Base-by-base conservation (phyloP, 2,329 filamentous ascomycete genomes). In the Corniculantispora saksenae region DNA sequence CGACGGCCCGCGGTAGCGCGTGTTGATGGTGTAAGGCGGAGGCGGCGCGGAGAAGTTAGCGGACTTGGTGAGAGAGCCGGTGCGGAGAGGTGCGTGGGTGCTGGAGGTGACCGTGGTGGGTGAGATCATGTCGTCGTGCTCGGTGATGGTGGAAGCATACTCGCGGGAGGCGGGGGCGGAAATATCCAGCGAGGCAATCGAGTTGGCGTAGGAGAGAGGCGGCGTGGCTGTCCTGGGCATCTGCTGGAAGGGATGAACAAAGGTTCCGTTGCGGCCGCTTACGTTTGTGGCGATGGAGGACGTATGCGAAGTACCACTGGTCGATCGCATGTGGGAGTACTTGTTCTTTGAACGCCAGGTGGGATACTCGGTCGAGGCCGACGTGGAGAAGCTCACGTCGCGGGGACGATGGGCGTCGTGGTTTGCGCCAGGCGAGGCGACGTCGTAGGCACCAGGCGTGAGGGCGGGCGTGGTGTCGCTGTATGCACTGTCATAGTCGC, bases 231-330 rank as follows among this genome's bases (percentile, higher is more conserved):
- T 85, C 48, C 85, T 82, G 38, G 87, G 87, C 10, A 81, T 88
- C 76, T 89, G 87, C 72, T 89, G 86, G 69, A 88, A 89, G 29
- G 87, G 87, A 71, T 89, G 87, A 23, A 89, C 81, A 71, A 89
- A 89, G 38, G 80, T 76, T 65, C 80, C 80, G 65, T 77, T 78
- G 65, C 83, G 80, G 61, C 77, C 66, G 58, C 75, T 81, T 70
- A 85, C 88, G 67, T 79, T 82, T 58, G 81, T 82, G 29, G 85
- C 86, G 9, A 83, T 81, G 61, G 85, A 80, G 12, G 86, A 88
- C 68, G 80, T 76, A 71, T 87, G 84, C 27, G 85, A 88, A 59
- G 82, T 81, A 64, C 84, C 85, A 71, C 85, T 87, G 63, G 85
- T 83, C 2, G 86, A 87, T 25, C 87, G 83, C 45, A 81, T 79